These are phyloP conservation scores for Ophiostoma ips DNA, from an alignment of 2,329 filamentous ascomycete genomes.

Conservation along the genomic window DNA sequence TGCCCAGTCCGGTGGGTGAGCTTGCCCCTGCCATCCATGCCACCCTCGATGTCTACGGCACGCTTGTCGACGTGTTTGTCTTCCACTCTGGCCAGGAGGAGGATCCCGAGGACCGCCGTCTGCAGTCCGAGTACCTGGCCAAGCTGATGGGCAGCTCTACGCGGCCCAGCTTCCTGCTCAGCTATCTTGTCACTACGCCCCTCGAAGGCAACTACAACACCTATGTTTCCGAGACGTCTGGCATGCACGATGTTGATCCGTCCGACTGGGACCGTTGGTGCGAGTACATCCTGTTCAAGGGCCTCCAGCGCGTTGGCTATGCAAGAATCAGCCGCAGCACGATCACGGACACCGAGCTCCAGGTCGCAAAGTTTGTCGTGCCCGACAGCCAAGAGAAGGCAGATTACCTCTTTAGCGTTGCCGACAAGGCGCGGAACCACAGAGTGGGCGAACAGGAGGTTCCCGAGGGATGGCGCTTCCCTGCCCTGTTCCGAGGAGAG, in stretches of 20 bases:
- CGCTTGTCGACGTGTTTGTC: slow-evolving; percentile 83
- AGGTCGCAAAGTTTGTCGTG: slow-evolving; percentile 89
- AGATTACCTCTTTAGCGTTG: slow-evolving; percentile 37
- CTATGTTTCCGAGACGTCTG: slow-evolving; percentile 72
- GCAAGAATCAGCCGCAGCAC: slow-evolving; percentile 76
- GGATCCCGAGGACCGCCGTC: slow-evolving; percentile 76
- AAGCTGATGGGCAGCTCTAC: slow-evolving; percentile 73
- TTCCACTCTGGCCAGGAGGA: slow-evolving; percentile 99
- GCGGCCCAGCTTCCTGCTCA: slow-evolving; percentile 72
- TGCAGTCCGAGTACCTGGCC: slow-evolving; percentile 76
- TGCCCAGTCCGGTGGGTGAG: slow-evolving; percentile 87
- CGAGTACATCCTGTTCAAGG: slow-evolving; percentile 96
- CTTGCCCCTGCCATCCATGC: slow-evolving; percentile 92
- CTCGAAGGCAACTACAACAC: slow-evolving; percentile 92
- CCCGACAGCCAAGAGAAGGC: slow-evolving; percentile 37
- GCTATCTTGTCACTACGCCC: slow-evolving; percentile 85
- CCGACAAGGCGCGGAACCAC: slow-evolving; percentile 40
- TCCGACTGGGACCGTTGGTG: slow-evolving; percentile 97
- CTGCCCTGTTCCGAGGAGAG: slow-evolving; percentile 65
- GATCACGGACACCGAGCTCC: slow-evolving; percentile 94
- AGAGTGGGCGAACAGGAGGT: slow-evolving; percentile 58
- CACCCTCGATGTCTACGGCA: slow-evolving; percentile 86
- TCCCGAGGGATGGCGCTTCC: slow-evolving; percentile 68
- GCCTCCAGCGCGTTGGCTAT: slow-evolving; percentile 72
- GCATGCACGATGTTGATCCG: slow-evolving; percentile 91